Conservation (phyloP, 139 green algal species). For the Chlamydomonas eustigma region DNA sequence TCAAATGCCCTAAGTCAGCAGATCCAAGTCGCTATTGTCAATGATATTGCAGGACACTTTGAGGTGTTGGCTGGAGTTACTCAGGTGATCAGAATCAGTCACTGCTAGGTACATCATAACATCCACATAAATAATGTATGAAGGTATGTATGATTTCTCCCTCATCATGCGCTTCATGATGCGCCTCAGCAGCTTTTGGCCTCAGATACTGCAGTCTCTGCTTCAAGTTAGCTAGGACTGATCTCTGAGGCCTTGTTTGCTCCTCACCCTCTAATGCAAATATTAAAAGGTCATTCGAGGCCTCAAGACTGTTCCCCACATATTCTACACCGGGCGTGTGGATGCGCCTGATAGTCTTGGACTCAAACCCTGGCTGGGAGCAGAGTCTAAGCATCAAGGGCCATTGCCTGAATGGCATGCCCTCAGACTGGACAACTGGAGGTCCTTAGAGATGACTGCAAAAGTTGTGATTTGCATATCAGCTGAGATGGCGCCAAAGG, state of each 20-base stretch:
- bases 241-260: no score
- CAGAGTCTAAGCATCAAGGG: background rate
- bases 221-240: no score
- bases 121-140: no score
- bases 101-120: no score
- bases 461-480: slow-evolving; percentile 10
- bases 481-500: background rate
- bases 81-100: no score
- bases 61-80: slow-evolving; percentile 12
- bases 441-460: background rate
- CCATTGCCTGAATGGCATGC: background rate
- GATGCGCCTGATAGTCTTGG: background rate
- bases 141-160: no score
- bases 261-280: no score
- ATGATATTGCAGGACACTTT: slow-evolving; percentile 16
- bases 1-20: background rate
- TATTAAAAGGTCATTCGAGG: no score
- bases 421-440: background rate
- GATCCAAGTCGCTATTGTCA: background rate
- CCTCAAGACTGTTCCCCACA: background rate
- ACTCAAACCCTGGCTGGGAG: background rate
- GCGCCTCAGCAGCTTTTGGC: no score
- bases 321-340: background rate
- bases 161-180: no score
- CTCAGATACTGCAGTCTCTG: no score